Evolutionary conservation across 2,329 filamentous ascomycete species (phyloP).

Genomic region (Pseudogymnoascus sp.): DNA sequence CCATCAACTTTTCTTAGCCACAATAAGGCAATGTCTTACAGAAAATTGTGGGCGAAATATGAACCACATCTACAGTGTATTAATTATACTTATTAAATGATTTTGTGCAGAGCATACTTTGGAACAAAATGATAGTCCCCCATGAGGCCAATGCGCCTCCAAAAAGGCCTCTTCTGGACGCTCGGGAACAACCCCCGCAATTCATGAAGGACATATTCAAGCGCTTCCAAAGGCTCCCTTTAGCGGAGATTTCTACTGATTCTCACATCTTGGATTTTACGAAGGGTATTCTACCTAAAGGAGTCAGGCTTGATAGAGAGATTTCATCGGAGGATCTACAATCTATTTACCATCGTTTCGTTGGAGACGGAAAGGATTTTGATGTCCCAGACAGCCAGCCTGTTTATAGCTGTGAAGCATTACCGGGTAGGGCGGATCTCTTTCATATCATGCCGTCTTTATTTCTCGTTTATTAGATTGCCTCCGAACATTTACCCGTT

Average conservation of each 20-base stretch:
- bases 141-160: neutral
- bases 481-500: neutral
- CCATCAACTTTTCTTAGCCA: neutral
- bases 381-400: slow-evolving; percentile 24
- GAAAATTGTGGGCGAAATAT: neutral
- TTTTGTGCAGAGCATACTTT: neutral
- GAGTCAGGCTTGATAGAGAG: slow-evolving; percentile 28
- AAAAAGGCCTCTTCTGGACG: slow-evolving; percentile 44
- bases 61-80: neutral
- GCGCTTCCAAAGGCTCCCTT: slow-evolving; percentile 53
- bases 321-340: slow-evolving; percentile 36
- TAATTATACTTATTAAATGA: neutral
- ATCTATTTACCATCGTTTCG: slow-evolving; percentile 36
- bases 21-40: neutral
- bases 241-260: slow-evolving; percentile 41
- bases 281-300: slow-evolving; percentile 15
- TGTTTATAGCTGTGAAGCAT: slow-evolving; percentile 54
- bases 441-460: neutral
- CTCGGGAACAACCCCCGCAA: slow-evolving; percentile 69
- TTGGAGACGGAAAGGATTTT: slow-evolving; percentile 21
- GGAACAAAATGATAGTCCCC: neutral
- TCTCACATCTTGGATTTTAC: slow-evolving; percentile 48
- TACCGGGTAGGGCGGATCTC: slow-evolving; percentile 51
- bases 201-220: slow-evolving; percentile 67
- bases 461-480: neutral